Evolutionary conservation across 1,284 basidiomycete genomes (phyloP), one percentile per base, ranked within the genome.

Genomic region (Sanghuangporus baumii): DNA sequence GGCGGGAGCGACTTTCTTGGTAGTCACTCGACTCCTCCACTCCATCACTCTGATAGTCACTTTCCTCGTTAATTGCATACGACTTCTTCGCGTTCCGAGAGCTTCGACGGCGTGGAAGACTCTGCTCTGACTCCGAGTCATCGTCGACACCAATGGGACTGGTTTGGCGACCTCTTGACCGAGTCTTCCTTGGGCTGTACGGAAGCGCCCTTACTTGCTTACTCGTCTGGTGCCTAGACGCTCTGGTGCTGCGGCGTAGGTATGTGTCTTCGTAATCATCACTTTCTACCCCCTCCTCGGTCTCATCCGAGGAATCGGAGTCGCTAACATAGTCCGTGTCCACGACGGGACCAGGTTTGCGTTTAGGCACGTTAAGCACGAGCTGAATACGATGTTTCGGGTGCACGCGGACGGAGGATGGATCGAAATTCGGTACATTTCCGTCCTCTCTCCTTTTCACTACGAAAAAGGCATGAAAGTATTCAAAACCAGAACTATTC

Each of bases 121-220:
- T 56, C 7, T 46, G 31, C 12, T 58, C 56, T 16, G 56, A 55
- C 12, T 62, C 61, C 6, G 61, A 59, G 14, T 63, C 62, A 18
- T 59, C 57, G 12, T 37, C 51, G 0, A 31, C 2, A 8, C 8
- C 20, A 34, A 12, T 38, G 40, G 8, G n/a, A n/a, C n/a, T 31
- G 14, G 23, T 34, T 23, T 26, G 38, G 34, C 23, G 20, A 12
- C 62, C 62, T 7, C 63, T 67, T 9, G 59, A 55, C 23, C 66
- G 66, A 20, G 64, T 66, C 71, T 86, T 89, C 68, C 73, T 80
- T 0, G 87, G 86, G 67, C 85, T 88, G 72, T 83, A 88, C 8
- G 86, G 86, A 47, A 87, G 74, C 26, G 34, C 34, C 60, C 60
- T 48, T 12, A 52, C 56, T 60, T 20, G 57, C 57, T 36, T 61